These are phyloP conservation scores for Phytophthora pistaciae DNA, from an alignment of 352 stramenopile species.

Conservation along the genomic window DNA sequence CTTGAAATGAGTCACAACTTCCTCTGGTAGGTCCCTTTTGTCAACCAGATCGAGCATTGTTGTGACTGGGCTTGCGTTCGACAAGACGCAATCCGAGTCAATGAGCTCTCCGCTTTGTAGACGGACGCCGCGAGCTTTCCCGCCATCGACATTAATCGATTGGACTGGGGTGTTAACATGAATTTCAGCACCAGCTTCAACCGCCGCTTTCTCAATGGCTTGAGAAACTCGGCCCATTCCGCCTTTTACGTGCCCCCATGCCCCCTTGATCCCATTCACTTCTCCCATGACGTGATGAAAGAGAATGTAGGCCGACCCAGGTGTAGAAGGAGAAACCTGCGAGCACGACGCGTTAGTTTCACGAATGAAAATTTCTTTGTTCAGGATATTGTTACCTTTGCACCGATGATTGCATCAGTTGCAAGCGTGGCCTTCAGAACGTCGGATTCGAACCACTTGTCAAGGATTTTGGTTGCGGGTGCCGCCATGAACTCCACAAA, in stretches of 20 bases:
- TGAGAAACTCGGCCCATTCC: conserved; percentile 89
- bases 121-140: conserved; percentile 66
- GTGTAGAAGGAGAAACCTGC: conserved; percentile 82
- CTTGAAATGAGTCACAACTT: conserved; percentile 75
- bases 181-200: conserved; percentile 75
- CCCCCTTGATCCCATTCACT: conserved; percentile 87
- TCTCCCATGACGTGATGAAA: conserved; percentile 95
- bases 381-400: conserved; percentile 55
- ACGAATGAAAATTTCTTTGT: neutral
- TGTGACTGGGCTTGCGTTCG: conserved; percentile 79
- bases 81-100: conserved; percentile 73
- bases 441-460: conserved; percentile 93
- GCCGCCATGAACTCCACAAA: conserved; percentile 92
- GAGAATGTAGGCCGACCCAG: conserved; percentile 91
- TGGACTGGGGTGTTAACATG: conserved; percentile 71
- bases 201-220: conserved; percentile 69
- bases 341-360: neutral
- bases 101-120: conserved; percentile 64
- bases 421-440: conserved; percentile 91
- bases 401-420: conserved; percentile 93
- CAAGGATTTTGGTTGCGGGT: conserved; percentile 86
- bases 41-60: conserved; percentile 90
- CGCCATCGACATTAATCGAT: conserved; percentile 63
- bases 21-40: conserved; percentile 54
- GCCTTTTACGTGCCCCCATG: conserved; percentile 91